Conservation (phyloP, 495 filamentous ascomycete species). For the Aspergillus hancockii region DNA sequence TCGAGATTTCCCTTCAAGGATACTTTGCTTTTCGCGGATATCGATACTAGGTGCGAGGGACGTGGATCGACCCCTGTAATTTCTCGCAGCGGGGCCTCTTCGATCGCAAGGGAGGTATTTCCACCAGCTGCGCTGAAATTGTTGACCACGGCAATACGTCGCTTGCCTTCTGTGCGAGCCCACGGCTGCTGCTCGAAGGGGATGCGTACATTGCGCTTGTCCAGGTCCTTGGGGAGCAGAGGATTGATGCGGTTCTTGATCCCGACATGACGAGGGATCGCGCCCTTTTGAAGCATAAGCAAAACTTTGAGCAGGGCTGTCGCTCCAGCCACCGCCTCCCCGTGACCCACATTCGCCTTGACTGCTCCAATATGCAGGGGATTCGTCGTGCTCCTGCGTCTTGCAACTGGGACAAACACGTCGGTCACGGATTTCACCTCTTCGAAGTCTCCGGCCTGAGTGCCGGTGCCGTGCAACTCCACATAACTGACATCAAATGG, state of each 20-base stretch:
- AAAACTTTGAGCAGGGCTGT: constrained; percentile 35
- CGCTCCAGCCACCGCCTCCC: constrained; percentile 33
- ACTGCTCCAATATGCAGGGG: constrained; percentile 28
- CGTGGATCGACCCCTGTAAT: background rate
- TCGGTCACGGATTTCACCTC: constrained; percentile 29
- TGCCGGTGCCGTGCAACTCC: constrained; percentile 52
- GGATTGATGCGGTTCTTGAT: constrained; percentile 43
- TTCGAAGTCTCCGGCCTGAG: constrained; percentile 35
- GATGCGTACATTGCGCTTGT: constrained; percentile 17
- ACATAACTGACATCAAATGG: constrained; percentile 51
- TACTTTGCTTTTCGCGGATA: too few species aligned
- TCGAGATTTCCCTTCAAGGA: too few species aligned
- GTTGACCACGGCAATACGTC: constrained; percentile 26
- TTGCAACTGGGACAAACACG: constrained; percentile 18
- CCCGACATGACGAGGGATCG: constrained; percentile 35
- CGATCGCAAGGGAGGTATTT: background rate
- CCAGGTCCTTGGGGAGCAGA: constrained; percentile 18
- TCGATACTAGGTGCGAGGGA: background rate
- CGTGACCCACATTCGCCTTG: constrained; percentile 41
- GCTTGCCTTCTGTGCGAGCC: constrained; percentile 10
- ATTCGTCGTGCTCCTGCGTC: background rate
- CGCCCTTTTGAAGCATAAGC: constrained; percentile 29
- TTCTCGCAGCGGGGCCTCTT: constrained; percentile 3
- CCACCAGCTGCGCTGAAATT: constrained; percentile 34
- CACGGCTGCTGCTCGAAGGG: background rate